Percentiles rank a stretch among this genome's conserved stretches.
phyloP scores from a whole-genome alignment of 768 basidiomycete species.

The Amanita rubescens region DNA sequence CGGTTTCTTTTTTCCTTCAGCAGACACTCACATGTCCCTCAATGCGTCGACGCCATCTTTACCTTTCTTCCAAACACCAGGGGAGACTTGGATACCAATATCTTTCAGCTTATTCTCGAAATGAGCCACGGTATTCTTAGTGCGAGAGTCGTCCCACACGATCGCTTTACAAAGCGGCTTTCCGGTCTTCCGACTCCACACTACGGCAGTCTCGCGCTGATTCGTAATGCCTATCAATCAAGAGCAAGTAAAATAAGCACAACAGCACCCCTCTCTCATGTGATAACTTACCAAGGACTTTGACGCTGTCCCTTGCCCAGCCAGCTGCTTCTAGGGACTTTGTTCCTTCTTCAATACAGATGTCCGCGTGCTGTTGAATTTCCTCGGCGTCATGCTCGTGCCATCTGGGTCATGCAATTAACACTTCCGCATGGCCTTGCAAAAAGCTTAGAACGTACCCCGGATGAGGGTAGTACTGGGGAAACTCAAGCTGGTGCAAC shows the following conservation, averaged over 20 bases:
- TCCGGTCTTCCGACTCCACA: constrained; percentile 88
- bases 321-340: constrained; percentile 66
- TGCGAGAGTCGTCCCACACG: constrained; percentile 96
- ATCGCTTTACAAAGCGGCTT: constrained; percentile 84
- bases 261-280: constrained; percentile 6
- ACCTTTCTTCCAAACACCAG: constrained; percentile 64
- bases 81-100: constrained; percentile 66
- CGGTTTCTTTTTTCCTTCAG: constrained; percentile 10
- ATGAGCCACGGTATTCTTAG: constrained; percentile 76
- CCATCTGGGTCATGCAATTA: constrained; percentile 49
- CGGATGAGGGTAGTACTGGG: constrained; percentile 87
- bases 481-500: constrained; percentile 87
- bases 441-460: constrained; percentile 40
- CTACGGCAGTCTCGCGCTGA: constrained; percentile 93
- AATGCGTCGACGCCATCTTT: constrained; percentile 59
- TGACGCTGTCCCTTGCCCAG: constrained; percentile 75
- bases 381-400: constrained; percentile 90
- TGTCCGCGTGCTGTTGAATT: constrained; percentile 66
- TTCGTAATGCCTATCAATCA: constrained; percentile 75
- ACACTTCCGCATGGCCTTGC: too few relatives aligned
- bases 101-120: constrained; percentile 64
- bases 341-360: constrained; percentile 69
- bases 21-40: constrained; percentile 50
- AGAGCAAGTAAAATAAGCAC: constrained; percentile 8
- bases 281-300: constrained; percentile 73